Conservation (phyloP, 306 rosid species). For the Aeschynomene evenia region DNA sequence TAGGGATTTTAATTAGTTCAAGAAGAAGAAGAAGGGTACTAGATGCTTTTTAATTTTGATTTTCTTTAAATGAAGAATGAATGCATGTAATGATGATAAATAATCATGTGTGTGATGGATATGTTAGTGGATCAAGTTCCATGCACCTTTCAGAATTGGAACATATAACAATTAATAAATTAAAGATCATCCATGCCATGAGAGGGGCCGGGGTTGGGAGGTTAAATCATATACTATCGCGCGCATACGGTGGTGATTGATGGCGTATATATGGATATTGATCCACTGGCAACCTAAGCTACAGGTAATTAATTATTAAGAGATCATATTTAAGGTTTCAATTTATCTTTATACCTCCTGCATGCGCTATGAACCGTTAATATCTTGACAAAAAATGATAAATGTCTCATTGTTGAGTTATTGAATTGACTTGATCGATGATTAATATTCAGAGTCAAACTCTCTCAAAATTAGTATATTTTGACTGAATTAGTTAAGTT, state of each 20-base stretch:
- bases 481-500: not conserved
- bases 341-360: not conserved
- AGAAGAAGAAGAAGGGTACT: too few species aligned
- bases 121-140: constrained; percentile 30
- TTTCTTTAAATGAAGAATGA: too few species aligned
- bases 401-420: too few species aligned
- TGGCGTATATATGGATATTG: constrained; percentile 21
- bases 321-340: too few species aligned
- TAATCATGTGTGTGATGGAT: not conserved
- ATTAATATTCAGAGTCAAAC: not conserved
- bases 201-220: not conserved
- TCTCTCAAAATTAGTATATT: not conserved
- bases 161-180: too few species aligned
- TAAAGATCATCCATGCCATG: too few species aligned
- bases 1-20: too few species aligned
- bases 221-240: not conserved
- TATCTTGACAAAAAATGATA: too few species aligned
- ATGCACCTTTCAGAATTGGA: not conserved
- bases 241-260: not conserved
- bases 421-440: too few species aligned
- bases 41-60: too few species aligned
- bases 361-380: not conserved
- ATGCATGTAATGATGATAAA: too few species aligned
- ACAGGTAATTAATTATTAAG: too few species aligned
- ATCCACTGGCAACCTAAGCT: not conserved